phyloP scores from a whole-genome alignment of 805 yeast genomes.

The Clavispora vitiphila region DNA sequence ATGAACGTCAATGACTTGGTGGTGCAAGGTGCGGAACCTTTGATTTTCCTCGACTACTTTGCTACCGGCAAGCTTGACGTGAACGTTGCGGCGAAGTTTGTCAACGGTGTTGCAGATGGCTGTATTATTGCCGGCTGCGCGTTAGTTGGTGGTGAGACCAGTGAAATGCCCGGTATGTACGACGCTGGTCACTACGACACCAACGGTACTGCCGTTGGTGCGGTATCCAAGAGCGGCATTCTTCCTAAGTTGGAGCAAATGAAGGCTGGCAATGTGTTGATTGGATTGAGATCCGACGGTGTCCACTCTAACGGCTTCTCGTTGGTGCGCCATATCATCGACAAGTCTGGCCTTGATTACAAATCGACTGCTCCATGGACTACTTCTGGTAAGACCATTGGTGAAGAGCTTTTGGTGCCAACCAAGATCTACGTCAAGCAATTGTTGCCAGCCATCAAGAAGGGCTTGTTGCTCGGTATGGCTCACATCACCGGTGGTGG shows the following conservation, averaged over 20 bases:
- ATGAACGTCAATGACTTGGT: constrained; percentile 98
- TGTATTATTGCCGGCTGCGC: constrained; percentile 96
- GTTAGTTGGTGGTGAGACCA: constrained; percentile 96
- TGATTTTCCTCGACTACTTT: constrained; percentile 90
- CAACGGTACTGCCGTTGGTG: constrained; percentile 98
- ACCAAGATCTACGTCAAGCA: constrained; percentile 94
- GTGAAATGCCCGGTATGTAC: constrained; percentile 99
- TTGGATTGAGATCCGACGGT: constrained; percentile 90
- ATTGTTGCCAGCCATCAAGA: constrained; percentile 65
- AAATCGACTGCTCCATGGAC: constrained; percentile 81
- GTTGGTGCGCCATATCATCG: constrained; percentile 86
- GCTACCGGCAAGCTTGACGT: constrained; percentile 92
- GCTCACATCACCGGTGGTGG: constrained; percentile 99
- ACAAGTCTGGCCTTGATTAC: constrained; percentile 67
- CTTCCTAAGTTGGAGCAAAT: constrained; percentile 68
- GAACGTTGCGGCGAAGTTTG: constrained; percentile 79
- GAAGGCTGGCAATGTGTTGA: constrained; percentile 72
- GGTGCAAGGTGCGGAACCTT: constrained; percentile 98
- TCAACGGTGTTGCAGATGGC: constrained; percentile 93
- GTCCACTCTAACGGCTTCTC: constrained; percentile 97
- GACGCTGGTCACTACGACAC: constrained; percentile 94
- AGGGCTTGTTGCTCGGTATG: constrained; percentile 72
- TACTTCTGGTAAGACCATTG: constrained; percentile 60
- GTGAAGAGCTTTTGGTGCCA: constrained; percentile 82
- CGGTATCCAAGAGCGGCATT: constrained; percentile 69